phyloP scores from a whole-genome alignment of 257 asterid genomes.

The Mentha longifolia region DNA sequence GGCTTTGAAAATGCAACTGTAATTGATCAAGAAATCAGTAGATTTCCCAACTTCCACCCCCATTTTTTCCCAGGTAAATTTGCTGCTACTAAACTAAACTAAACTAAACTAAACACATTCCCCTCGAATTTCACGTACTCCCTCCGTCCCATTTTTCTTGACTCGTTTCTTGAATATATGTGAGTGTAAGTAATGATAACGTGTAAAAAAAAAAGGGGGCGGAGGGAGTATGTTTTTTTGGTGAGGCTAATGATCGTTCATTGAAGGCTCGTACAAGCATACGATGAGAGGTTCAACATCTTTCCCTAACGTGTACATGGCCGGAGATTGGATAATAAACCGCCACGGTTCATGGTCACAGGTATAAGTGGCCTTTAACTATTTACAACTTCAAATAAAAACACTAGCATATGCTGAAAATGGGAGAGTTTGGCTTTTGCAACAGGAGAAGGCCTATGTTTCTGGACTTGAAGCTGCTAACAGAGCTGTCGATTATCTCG shows the following conservation, averaged over 20 bases:
- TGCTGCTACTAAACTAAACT: too few relatives aligned
- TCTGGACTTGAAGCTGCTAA: slow-evolving; percentile 70
- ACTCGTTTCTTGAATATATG: too few relatives aligned
- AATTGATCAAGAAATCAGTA: slow-evolving; percentile 60
- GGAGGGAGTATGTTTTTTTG: neutral
- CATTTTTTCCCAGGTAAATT: slow-evolving; percentile 75
- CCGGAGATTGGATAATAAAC: slow-evolving; percentile 67
- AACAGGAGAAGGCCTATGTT: slow-evolving; percentile 63
- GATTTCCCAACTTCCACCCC: slow-evolving; percentile 59
- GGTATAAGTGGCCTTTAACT: slow-evolving; percentile 42
- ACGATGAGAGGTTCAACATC: slow-evolving; percentile 66
- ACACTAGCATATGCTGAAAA: neutral
- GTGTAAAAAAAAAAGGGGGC: too few relatives aligned
- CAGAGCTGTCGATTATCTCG: slow-evolving; percentile 56
- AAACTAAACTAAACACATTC: neutral
- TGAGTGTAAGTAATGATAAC: too few relatives aligned
- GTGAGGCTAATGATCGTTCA: neutral
- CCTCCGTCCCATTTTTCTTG: too few relatives aligned
- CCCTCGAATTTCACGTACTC: neutral
- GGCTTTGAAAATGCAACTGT: slow-evolving; percentile 52
- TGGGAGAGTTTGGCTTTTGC: neutral
- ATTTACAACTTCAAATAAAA: too few relatives aligned
- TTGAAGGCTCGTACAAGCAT: slow-evolving; percentile 64
- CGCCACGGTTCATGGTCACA: slow-evolving; percentile 70
- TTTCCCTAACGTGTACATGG: slow-evolving; percentile 58